phyloP scores from a whole-genome alignment of 192 early-diverging fungal genomes.

The Gamsiella multidivaricata region DNA sequence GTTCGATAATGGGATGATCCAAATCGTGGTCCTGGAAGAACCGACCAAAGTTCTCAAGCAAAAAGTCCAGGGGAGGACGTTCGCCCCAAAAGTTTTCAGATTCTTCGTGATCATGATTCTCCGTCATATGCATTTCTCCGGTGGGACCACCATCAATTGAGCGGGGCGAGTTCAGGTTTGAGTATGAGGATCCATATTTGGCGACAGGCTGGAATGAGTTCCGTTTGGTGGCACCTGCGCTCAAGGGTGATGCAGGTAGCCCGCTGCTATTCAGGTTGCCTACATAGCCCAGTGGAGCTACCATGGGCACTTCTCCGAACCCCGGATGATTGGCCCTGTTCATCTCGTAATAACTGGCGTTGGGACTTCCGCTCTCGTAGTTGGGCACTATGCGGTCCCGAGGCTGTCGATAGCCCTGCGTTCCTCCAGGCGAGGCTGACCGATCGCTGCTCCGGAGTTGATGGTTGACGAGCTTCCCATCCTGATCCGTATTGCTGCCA shows the following conservation, averaged over 20 bases:
- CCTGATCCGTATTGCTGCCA: constrained; percentile 54
- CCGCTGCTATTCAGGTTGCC: constrained; percentile 30
- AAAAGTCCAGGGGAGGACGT: constrained; percentile 73
- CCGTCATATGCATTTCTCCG: constrained; percentile 17
- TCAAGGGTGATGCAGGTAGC: constrained; percentile 42
- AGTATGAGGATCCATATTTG: constrained; percentile 41
- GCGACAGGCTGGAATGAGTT: constrained; percentile 35
- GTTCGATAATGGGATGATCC: constrained; percentile 75
- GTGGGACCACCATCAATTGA: constrained; percentile 23
- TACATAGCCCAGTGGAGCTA: constrained; percentile 4
- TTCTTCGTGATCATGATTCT: constrained; percentile 23
- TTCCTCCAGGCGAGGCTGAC: constrained; percentile 42
- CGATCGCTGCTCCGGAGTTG: constrained; percentile 27
- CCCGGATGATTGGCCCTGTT: constrained; percentile 31
- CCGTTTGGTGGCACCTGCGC: constrained; percentile 40
- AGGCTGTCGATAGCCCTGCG: constrained; percentile 18
- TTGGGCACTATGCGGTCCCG: constrained; percentile 15
- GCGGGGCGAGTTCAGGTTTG: constrained; percentile 36
- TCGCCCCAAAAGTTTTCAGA: constrained; percentile 61
- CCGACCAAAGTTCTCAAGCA: constrained; percentile 74
- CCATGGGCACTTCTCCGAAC: constrained; percentile 42
- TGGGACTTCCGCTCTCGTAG: constrained; percentile 43
- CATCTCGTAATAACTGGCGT: constrained; percentile 46
- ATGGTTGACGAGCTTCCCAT: constrained; percentile 47
- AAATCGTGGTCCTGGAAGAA: constrained; percentile 83